phyloP scores from a whole-genome alignment of 2,329 filamentous ascomycete species.

The Alternaria sp. region DNA sequence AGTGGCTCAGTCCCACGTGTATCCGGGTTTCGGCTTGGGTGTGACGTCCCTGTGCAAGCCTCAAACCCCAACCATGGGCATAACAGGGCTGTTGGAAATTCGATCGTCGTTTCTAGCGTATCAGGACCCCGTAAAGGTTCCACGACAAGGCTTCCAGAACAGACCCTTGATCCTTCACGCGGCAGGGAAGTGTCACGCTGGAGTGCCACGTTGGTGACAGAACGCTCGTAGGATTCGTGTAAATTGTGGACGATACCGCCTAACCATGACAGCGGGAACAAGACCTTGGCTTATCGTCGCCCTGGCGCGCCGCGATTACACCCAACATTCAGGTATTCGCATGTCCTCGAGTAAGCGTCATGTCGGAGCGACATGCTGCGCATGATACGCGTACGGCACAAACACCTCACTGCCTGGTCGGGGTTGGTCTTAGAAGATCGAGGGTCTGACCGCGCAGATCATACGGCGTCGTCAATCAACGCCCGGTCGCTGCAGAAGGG shows the following conservation, averaged over 20 bases:
- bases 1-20: slow-evolving; percentile 28
- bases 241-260: neutral
- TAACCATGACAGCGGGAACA: neutral
- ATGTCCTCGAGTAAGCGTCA: neutral
- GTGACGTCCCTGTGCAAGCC: slow-evolving; percentile 18
- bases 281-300: neutral
- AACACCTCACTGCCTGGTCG: neutral
- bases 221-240: neutral
- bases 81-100: neutral
- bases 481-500: neutral
- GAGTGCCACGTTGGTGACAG: neutral
- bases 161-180: slow-evolving; percentile 4
- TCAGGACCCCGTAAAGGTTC: slow-evolving; percentile 1
- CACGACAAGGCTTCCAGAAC: slow-evolving; percentile 15
- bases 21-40: slow-evolving; percentile 1
- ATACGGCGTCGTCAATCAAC: neutral
- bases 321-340: neutral
- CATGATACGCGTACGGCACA: neutral
- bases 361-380: neutral
- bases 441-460: neutral
- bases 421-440: neutral
- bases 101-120: slow-evolving; percentile 7
- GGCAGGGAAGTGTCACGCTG: neutral
- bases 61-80: slow-evolving; percentile 1
- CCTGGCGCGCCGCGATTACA: neutral